Evolutionary conservation across 2,329 filamentous ascomycete species (phyloP).

Genomic region (Paracorniculantispora psalliotae): DNA sequence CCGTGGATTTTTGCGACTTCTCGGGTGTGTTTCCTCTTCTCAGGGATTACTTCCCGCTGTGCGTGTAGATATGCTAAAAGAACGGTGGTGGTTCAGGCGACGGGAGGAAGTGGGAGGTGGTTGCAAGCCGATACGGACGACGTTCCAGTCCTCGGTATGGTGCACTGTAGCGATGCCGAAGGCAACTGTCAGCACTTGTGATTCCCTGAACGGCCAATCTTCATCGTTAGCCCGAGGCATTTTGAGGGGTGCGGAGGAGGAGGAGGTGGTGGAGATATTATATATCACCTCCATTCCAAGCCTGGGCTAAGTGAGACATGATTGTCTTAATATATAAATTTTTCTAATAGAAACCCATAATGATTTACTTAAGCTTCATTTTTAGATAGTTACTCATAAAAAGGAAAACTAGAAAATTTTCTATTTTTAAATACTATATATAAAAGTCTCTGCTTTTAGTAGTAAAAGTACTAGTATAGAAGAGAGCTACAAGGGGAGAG

Average conservation of each 20-base stretch:
- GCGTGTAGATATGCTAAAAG: no score
- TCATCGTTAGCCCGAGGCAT: neutral
- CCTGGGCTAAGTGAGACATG: slow-evolving; percentile 5
- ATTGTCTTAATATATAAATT: neutral
- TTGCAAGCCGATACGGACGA: no score
- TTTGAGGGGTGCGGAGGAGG: neutral
- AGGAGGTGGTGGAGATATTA: neutral
- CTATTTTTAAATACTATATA: neutral
- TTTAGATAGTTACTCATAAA: neutral
- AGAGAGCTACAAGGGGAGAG: neutral
- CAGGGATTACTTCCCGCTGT: no score
- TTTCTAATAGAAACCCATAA: neutral
- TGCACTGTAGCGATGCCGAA: no score
- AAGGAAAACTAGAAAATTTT: neutral
- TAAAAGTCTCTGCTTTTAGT: neutral
- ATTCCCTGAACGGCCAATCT: no score
- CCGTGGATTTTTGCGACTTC: no score
- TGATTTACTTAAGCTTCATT: neutral
- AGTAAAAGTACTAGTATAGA: neutral
- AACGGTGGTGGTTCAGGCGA: no score
- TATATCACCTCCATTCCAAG: neutral
- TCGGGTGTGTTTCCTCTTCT: no score
- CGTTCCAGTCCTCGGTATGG: no score
- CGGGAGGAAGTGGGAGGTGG: no score
- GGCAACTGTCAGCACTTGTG: no score